These are phyloP conservation scores for Oenanthe javanica DNA, from an alignment of 140 eudicot genomes.

Conservation along the genomic window DNA sequence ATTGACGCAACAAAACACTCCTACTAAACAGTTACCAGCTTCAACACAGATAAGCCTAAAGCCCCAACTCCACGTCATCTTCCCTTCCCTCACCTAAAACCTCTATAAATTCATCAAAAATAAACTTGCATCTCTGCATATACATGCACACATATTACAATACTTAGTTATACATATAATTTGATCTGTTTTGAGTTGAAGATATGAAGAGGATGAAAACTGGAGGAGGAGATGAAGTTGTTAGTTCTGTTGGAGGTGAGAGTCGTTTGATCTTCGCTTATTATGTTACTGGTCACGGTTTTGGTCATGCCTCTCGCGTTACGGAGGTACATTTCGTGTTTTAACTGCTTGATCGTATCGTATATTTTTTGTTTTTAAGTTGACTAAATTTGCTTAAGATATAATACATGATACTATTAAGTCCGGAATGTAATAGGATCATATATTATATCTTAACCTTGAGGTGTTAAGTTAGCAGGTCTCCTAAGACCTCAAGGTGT, in stretches of 20 bases:
- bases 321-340: slow-evolving; percentile 46
- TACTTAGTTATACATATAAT: background rate
- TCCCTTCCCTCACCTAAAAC: background rate
- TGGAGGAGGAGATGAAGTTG: slow-evolving; percentile 17
- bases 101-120: background rate
- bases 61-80: background rate
- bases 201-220: slow-evolving; percentile 15
- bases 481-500: background rate
- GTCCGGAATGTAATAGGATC: background rate
- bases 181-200: background rate
- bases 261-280: slow-evolving; percentile 62
- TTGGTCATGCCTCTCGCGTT: slow-evolving; percentile 90
- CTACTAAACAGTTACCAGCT: background rate
- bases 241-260: background rate
- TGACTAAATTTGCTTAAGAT: background rate
- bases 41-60: background rate
- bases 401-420: background rate
- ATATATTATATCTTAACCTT: background rate
- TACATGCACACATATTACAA: background rate
- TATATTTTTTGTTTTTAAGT: background rate
- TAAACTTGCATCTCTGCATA: background rate
- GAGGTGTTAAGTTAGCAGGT: background rate
- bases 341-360: background rate
- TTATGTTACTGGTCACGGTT: slow-evolving; percentile 88
- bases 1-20: background rate